A percentile compares a stretch with the other conserved stretches of the same genome.
Conservation (phyloP, 768 basidiomycete genomes). For the Mycena floridula region DNA sequence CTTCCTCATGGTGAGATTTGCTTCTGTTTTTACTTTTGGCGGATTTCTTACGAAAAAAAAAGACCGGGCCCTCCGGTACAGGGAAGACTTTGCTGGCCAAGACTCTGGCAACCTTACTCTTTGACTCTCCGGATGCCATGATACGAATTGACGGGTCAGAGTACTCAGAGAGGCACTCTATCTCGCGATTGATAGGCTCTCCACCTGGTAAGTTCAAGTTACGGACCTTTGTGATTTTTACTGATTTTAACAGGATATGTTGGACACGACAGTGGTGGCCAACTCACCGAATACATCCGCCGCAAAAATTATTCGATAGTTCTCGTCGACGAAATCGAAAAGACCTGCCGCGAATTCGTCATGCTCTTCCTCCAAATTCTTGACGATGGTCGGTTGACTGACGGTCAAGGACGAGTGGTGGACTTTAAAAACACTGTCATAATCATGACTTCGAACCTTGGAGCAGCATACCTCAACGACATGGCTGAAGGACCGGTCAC, state of each 20-base stretch:
- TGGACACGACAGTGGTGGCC: constrained; percentile 85
- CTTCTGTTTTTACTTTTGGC: too few species aligned
- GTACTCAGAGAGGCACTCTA: constrained; percentile 80
- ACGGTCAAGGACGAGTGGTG: constrained; percentile 84
- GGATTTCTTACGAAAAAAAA: too few species aligned
- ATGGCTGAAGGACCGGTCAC: constrained; percentile 67
- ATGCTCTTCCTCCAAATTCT: constrained; percentile 46
- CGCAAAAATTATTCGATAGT: constrained; percentile 87
- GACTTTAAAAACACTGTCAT: constrained; percentile 91
- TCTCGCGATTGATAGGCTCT: constrained; percentile 62
- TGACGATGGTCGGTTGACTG: constrained; percentile 88
- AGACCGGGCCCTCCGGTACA: constrained; percentile 69
- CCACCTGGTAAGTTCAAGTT: constrained; percentile 2
- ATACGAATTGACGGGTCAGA: constrained; percentile 91
- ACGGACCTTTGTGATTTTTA: not conserved
- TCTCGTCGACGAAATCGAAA: constrained; percentile 87
- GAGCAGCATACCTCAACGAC: constrained; percentile 70
- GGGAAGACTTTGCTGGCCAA: constrained; percentile 90
- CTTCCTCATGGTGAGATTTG: constrained; percentile 90
- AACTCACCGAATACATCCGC: constrained; percentile 89
- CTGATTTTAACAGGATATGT: constrained; percentile 75
- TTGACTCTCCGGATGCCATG: constrained; percentile 89
- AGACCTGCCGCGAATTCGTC: constrained; percentile 74
- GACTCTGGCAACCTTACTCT: constrained; percentile 87
- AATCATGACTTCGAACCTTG: constrained; percentile 92